Percentiles rank a stretch among this genome's conserved stretches.
These are phyloP conservation scores for Suillus plorans DNA, from an alignment of 768 basidiomycete species.

Conservation along the genomic window DNA sequence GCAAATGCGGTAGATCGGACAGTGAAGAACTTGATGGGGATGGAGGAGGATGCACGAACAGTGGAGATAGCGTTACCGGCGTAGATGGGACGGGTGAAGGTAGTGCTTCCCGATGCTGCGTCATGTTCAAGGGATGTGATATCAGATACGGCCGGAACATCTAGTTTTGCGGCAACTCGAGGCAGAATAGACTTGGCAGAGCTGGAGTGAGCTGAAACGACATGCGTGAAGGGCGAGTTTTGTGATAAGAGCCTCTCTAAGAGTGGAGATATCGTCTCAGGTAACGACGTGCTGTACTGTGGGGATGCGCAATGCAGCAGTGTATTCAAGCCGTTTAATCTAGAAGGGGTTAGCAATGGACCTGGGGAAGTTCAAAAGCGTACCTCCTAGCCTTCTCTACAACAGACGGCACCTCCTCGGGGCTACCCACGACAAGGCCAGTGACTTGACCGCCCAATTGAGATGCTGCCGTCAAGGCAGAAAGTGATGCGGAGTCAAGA, in stretches of 20 bases:
- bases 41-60: conserved; percentile 72
- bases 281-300: conserved; percentile 54
- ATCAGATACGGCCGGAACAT: conserved; percentile 85
- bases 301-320: conserved; percentile 71
- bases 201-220: conserved; percentile 91
- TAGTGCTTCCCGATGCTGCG: conserved; percentile 65
- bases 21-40: conserved; percentile 91
- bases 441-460: conserved; percentile 75
- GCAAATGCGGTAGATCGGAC: conserved; percentile 90
- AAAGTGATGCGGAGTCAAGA: conserved; percentile 81
- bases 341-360: conserved; percentile 25
- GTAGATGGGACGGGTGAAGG: conserved; percentile 93
- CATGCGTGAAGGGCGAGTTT: conserved; percentile 76
- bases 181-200: conserved; percentile 92
- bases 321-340: conserved; percentile 65
- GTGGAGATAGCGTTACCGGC: conserved; percentile 97
- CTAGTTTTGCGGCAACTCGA: conserved; percentile 86
- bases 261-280: conserved; percentile 65
- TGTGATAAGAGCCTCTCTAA: conserved; percentile 71
- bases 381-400: conserved; percentile 84
- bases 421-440: conserved; percentile 62
- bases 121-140: conserved; percentile 69
- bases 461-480: conserved; percentile 88
- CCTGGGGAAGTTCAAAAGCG: conserved; percentile 10
- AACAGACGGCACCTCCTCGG: conserved; percentile 63